Base-by-base conservation (phyloP, 2,329 filamentous ascomycete genomes). In the Biscogniauxia sp. region DNA sequence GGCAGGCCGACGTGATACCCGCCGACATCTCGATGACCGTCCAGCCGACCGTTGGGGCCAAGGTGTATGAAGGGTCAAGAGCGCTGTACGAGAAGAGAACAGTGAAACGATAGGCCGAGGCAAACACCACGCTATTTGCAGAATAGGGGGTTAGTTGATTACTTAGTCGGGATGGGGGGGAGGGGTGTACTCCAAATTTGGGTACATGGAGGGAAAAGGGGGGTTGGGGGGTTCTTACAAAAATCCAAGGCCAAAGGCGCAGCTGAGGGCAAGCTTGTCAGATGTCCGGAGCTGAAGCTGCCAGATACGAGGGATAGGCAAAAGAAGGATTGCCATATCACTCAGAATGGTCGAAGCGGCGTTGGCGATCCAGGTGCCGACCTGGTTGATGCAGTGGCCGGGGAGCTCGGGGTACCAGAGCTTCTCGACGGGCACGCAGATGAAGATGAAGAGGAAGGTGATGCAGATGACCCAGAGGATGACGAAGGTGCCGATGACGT, bases 1-100 rank as follows among this genome's bases (percentile, higher is more conserved):
- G 78, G 63, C 80, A 83, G 6, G 82, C 82, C 0, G 81, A 82
- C 51, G 83, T 74, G 63, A 85, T 82, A 55, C 81, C 83, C 0
- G 78, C 77, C 0, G 79, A 74, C 69, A 80, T 78, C 66, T 83
- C 81, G 61, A 82, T 78, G 4, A 74, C 74, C 6, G 79, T 80
- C 81, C 80, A 83, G 57, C 76, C 78, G 4, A 78, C 76, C 0
- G 78, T 76, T 0, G 75, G 77, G 0, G 79, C 78, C 8, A 83
- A 73, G 0, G 79, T 79, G 67, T 81, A 82, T n/a, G 75, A 73
- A 3, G 78, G 77, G 57, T 82, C 79, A 8, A 55, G 54, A 45
- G 59, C 54, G 15, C 64, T 64, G 68, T 81, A 82, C 19, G 76
- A 74, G 62, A 83, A 81, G 26, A 82, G 76, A 5, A 80, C 76